Evolutionary conservation across 345 rosid species (phyloP), one percentile per base, ranked within the genome.

Genomic region (Excoecaria cochinchinensis): DNA sequence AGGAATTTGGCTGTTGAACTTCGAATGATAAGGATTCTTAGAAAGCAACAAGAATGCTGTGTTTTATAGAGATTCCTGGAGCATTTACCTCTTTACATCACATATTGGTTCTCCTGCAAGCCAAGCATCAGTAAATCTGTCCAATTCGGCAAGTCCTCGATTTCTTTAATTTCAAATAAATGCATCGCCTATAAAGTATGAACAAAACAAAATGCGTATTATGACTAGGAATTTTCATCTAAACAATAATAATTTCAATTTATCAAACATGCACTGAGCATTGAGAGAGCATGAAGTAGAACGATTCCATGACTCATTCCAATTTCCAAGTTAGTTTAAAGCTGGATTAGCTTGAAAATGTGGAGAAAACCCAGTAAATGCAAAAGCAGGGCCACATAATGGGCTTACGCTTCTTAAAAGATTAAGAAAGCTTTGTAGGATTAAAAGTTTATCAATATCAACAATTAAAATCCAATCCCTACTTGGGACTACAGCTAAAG

Each of bases 11-110:
- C 51, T 39, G 38, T 76, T 22, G 25, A 46, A 67, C 66, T 59
- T 80, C 73, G 78, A 48, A 78, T 47, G 80, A 78, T 73, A 83
- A 77, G 73, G 70, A 73, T 72, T 83, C 81, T 53, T 61, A 58
- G 59, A 11, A 24, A 60, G 8, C 10, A 0, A 58, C 0, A 39
- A 69, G 6, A 36, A 9, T 69, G 17, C 53, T 38, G 72, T 12
- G 1, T 44, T 76, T 72, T 50, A 10, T 16, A 11, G 67, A 62
- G 74, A 76, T 80, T 73, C 69, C 47, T 46, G 15, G 9, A 31
- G 31, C 61, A 19, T 76, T 76, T 55, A 40, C 39, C 22, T 25
- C n/a, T 4, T 36, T 52, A 46, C 1, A 66, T 44, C 51, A 10
- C 52, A 16, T 62, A 36, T 16, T 66, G 52, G 8, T 57, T 56